Evolutionary conservation across 108 stramenopile species (phyloP).

Genomic region (Cylindrotheca closterium): DNA sequence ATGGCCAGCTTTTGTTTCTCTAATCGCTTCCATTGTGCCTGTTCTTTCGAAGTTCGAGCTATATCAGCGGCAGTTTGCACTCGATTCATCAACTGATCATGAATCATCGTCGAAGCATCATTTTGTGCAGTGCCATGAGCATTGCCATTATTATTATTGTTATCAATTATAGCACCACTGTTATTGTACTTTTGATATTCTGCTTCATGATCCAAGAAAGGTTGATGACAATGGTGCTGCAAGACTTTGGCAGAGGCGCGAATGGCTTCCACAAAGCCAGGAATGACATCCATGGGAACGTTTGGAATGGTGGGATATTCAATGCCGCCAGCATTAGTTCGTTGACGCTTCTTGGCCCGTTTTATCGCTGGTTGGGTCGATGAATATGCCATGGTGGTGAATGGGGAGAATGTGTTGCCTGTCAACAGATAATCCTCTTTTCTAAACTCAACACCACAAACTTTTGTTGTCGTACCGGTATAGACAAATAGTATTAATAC

Average conservation of each 20-base stretch:
- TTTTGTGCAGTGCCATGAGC: not conserved
- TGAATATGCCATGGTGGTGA: no score
- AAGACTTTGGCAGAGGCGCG: slow-evolving; percentile 29
- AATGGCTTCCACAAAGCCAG: slow-evolving; percentile 37
- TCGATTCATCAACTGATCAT: slow-evolving; percentile 29
- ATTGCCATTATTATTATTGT: not conserved
- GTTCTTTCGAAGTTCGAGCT: not conserved
- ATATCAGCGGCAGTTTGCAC: slow-evolving; percentile 10
- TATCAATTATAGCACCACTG: slow-evolving; percentile 1
- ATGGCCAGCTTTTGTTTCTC: slow-evolving; percentile 18
- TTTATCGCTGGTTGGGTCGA: no score
- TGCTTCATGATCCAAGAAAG: not conserved
- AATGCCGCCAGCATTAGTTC: no score
- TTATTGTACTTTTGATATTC: not conserved
- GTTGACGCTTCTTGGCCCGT: no score
- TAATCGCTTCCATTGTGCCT: slow-evolving; percentile 13
- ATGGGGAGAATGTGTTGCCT: no score
- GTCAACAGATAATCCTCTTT: no score
- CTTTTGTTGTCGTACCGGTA: no score
- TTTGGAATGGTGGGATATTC: slow-evolving; percentile 37
- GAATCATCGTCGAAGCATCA: not conserved
- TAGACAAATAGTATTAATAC: no score
- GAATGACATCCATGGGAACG: slow-evolving; percentile 35
- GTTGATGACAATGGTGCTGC: slow-evolving; percentile 1
- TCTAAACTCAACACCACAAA: no score